These are phyloP conservation scores for Hordeum pubiflorum DNA, from an alignment of 202 grass and related monocot species.

Conservation along the genomic window DNA sequence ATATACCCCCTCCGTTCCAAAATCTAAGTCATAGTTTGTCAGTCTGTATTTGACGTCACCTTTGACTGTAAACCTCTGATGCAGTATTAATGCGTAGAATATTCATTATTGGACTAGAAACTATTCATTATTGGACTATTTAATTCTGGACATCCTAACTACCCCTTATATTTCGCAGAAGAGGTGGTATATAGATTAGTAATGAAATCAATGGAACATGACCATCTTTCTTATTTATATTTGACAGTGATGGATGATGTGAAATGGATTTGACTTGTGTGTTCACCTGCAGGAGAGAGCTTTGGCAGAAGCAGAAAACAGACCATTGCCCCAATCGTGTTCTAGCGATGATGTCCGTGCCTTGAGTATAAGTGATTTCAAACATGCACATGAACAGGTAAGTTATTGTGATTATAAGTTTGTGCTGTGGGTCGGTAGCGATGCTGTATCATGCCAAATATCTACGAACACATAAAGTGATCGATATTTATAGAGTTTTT, in stretches of 20 bases:
- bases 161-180: background rate
- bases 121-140: background rate
- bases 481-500: background rate
- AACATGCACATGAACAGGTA: conserved; percentile 82
- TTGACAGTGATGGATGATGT: background rate
- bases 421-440: background rate
- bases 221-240: background rate
- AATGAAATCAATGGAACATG: background rate
- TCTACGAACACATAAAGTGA: background rate
- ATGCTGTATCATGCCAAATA: background rate
- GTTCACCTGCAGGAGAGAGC: conserved; percentile 48
- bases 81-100: too few relatives aligned
- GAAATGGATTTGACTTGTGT: conserved; percentile 10
- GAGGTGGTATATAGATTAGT: background rate
- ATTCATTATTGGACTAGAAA: background rate
- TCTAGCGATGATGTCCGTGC: conserved; percentile 57
- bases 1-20: background rate
- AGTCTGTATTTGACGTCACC: background rate
- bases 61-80: background rate
- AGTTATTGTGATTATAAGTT: background rate
- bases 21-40: background rate
- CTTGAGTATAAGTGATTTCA: conserved; percentile 61
- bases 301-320: conserved; percentile 64
- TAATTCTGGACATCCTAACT: background rate
- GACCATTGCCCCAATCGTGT: conserved; percentile 39